Percentiles rank a stretch among this genome's conserved stretches.
These are phyloP conservation scores for Colletotrichum tofieldiae DNA, from an alignment of 2,329 filamentous ascomycete genomes.

Conservation along the genomic window DNA sequence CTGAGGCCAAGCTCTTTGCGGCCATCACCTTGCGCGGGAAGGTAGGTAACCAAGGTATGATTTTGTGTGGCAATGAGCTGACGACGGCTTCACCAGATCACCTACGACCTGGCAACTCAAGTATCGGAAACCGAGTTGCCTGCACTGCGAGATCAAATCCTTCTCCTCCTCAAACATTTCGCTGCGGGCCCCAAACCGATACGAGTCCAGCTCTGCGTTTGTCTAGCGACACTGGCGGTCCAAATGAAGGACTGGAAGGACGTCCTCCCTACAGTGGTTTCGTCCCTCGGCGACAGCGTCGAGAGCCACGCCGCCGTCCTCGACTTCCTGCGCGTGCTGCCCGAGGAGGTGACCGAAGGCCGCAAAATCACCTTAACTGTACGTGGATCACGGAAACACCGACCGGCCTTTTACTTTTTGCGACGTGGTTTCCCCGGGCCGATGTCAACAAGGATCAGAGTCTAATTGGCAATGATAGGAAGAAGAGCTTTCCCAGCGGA, in stretches of 20 bases:
- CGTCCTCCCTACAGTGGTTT: constrained; percentile 86
- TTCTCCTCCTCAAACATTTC: constrained; percentile 86
- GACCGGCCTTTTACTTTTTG: constrained; percentile 54
- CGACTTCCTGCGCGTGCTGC: constrained; percentile 96
- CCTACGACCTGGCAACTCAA: constrained; percentile 91
- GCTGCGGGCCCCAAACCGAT: constrained; percentile 87
- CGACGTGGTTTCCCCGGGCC: constrained; percentile 55
- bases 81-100: constrained; percentile 75
- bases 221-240: constrained; percentile 93
- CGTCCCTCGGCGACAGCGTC: constrained; percentile 81
- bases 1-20: constrained; percentile 93
- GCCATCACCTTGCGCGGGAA: constrained; percentile 98
- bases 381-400: constrained; percentile 78
- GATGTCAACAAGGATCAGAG: constrained; percentile 55
- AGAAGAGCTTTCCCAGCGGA: constrained; percentile 91
- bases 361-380: constrained; percentile 99
- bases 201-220: constrained; percentile 93
- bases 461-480: constrained; percentile 79
- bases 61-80: constrained; percentile 35
- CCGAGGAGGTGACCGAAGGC: constrained; percentile 98
- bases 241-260: constrained; percentile 98
- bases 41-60: constrained; percentile 67
- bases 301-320: constrained; percentile 89
- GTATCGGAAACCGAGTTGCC: constrained; percentile 82
- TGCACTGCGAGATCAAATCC: constrained; percentile 85